These are phyloP conservation scores for Hibiscus trionum DNA, from an alignment of 345 rosid species.

Conservation along the genomic window DNA sequence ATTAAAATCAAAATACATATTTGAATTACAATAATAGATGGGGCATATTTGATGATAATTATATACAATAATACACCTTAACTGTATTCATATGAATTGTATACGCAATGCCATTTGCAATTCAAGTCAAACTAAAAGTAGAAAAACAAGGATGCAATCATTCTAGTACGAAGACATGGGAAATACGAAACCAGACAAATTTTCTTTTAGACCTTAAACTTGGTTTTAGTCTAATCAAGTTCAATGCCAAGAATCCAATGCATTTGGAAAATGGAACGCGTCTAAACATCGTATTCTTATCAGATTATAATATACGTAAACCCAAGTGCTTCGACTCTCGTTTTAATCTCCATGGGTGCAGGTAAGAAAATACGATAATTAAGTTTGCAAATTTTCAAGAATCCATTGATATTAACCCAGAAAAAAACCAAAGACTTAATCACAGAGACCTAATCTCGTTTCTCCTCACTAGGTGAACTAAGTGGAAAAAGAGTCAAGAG, in stretches of 20 bases:
- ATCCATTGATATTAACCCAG: neutral
- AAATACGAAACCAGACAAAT: neutral
- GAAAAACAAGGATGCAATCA: conserved; percentile 3
- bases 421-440: too few relatives aligned
- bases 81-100: neutral
- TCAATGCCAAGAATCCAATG: neutral
- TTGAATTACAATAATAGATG: too few relatives aligned
- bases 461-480: neutral
- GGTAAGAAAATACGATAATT: too few relatives aligned
- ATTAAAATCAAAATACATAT: too few relatives aligned
- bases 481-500: neutral
- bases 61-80: neutral
- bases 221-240: neutral
- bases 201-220: neutral
- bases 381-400: neutral
- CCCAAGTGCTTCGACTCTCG: too few relatives aligned
- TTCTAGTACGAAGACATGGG: neutral
- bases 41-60: too few relatives aligned
- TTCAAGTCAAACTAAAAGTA: neutral
- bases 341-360: too few relatives aligned
- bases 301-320: too few relatives aligned
- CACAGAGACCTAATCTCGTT: neutral
- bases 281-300: neutral
- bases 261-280: neutral
- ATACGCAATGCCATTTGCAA: neutral